phyloP scores from a whole-genome alignment of 345 rosid genomes.

The Nephelium lappaceum region DNA sequence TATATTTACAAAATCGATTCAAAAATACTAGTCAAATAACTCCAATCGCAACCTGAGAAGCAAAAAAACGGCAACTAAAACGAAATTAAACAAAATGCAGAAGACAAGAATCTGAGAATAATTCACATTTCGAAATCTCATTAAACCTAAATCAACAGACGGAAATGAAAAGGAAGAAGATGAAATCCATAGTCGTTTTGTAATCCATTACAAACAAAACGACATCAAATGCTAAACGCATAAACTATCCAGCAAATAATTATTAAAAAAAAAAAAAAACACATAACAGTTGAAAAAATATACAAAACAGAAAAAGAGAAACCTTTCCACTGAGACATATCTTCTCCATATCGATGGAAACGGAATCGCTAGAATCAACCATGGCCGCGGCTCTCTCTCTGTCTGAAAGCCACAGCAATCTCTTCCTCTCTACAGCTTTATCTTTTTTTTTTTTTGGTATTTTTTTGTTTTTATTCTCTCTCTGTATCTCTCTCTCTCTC shows the following conservation, averaged over 20 bases:
- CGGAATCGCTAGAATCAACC: constrained; percentile 59
- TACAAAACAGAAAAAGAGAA: neutral
- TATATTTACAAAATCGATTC: neutral
- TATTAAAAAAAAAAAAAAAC: too few relatives aligned
- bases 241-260: neutral
- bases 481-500: neutral
- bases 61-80: neutral
- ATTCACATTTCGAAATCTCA: neutral
- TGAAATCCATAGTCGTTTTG: neutral
- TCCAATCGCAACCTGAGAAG: neutral
- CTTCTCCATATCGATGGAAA: constrained; percentile 72
- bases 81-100: neutral
- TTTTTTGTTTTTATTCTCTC: constrained; percentile 6
- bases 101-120: neutral
- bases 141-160: neutral
- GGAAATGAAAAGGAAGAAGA: neutral
- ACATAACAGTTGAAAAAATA: neutral
- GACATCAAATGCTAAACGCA: neutral
- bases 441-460: neutral
- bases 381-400: constrained; percentile 54
- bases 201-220: neutral
- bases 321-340: constrained; percentile 94
- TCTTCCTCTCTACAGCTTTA: neutral
- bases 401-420: constrained; percentile 17
- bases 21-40: neutral